Conservation (phyloP, 371 early-diverging fungal species). For the Mucor lusitanicus region DNA sequence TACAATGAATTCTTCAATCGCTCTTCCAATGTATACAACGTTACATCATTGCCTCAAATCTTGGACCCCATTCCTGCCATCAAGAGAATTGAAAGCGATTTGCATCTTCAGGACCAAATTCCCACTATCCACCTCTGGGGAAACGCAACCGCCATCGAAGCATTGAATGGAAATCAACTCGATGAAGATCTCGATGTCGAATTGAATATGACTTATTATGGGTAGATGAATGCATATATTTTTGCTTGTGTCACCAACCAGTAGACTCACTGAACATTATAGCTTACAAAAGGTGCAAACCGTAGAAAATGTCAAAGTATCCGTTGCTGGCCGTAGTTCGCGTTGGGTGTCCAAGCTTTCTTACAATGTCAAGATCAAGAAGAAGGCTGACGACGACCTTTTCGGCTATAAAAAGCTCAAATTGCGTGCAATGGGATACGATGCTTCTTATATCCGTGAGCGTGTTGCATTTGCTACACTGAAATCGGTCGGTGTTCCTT, state of each 20-base stretch:
- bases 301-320: slow-evolving; percentile 22
- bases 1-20: slow-evolving; percentile 26
- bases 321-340: slow-evolving; percentile 30
- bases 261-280: neutral
- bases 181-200: slow-evolving; percentile 14
- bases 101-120: slow-evolving; percentile 26
- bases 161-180: slow-evolving; percentile 20
- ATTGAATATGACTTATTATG: slow-evolving; percentile 28
- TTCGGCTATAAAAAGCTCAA: slow-evolving; percentile 53
- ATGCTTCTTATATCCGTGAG: slow-evolving; percentile 51
- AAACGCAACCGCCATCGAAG: slow-evolving; percentile 9
- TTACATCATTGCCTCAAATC: neutral
- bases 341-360: slow-evolving; percentile 22
- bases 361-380: slow-evolving; percentile 20
- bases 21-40: slow-evolving; percentile 3
- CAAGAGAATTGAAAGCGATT: slow-evolving; percentile 8
- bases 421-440: slow-evolving; percentile 44
- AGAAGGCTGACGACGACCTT: slow-evolving; percentile 13
- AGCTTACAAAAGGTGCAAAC: slow-evolving; percentile 2
- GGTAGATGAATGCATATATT: slow-evolving; percentile 8
- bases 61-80: neutral
- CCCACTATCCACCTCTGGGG: slow-evolving; percentile 34
- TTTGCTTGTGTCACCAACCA: neutral
- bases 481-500: slow-evolving; percentile 43
- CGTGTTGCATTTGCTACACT: slow-evolving; percentile 37